phyloP scores from a whole-genome alignment of 2,329 filamentous ascomycete genomes.

The Neofusicoccum cordaticola region DNA sequence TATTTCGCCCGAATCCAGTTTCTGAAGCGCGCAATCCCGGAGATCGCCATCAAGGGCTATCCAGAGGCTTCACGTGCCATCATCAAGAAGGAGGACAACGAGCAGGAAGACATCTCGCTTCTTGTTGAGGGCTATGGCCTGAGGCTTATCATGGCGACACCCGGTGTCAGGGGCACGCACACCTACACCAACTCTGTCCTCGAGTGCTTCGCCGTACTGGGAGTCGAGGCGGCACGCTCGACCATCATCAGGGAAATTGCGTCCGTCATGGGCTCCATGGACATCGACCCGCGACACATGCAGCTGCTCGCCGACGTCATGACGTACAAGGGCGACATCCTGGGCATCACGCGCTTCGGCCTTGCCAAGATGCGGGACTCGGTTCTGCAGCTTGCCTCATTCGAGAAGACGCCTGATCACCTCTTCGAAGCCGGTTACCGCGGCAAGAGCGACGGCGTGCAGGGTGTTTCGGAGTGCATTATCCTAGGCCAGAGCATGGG shows the following conservation, averaged over 20 bases:
- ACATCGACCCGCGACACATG: conserved; percentile 97
- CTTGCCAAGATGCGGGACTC: conserved; percentile 94
- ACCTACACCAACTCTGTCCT: conserved; percentile 83
- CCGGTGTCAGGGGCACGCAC: conserved; percentile 76
- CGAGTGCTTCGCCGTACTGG: conserved; percentile 82
- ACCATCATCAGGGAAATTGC: conserved; percentile 89
- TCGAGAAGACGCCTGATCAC: conserved; percentile 98
- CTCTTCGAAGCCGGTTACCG: conserved; percentile 89
- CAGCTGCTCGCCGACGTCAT: conserved; percentile 95
- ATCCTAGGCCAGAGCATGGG: conserved; percentile 97
- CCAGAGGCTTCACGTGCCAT: conserved; percentile 81
- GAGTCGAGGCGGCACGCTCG: conserved; percentile 87
- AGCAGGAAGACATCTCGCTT: conserved; percentile 55
- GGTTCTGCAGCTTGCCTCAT: conserved; percentile 89
- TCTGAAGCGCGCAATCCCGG: conserved; percentile 76
- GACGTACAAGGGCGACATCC: conserved; percentile 97
- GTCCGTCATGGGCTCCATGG: conserved; percentile 88
- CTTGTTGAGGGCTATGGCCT: conserved; percentile 93
- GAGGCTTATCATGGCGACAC: conserved; percentile 84
- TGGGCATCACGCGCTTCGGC: conserved; percentile 95
- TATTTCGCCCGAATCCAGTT: conserved; percentile 78
- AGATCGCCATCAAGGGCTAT: conserved; percentile 86
- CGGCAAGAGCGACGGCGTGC: conserved; percentile 88
- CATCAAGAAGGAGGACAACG: conserved; percentile 76
- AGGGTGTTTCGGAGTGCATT: conserved; percentile 94